Evolutionary conservation across 768 basidiomycete genomes (phyloP).

Genomic region (Fomitopsis pulvina): DNA sequence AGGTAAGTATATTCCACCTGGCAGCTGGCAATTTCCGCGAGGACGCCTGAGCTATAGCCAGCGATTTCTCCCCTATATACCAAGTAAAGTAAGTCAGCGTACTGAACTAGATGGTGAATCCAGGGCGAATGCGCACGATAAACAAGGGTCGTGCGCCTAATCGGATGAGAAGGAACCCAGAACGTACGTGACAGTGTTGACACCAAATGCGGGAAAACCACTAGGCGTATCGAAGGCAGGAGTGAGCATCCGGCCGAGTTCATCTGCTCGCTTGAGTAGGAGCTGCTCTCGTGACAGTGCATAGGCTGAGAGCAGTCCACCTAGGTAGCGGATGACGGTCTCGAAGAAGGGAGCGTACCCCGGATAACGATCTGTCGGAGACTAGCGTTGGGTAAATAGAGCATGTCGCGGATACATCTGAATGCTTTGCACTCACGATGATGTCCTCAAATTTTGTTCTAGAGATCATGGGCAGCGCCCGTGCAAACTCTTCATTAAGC

Average conservation of each 20-base stretch:
- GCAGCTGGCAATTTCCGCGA: constrained; percentile 80
- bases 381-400: neutral
- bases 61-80: constrained; percentile 28
- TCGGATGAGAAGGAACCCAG: neutral
- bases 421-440: constrained; percentile 26
- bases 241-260: constrained; percentile 63
- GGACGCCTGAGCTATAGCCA: constrained; percentile 34
- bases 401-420: neutral
- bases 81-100: neutral
- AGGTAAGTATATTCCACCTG: constrained; percentile 86
- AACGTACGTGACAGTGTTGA: constrained; percentile 56
- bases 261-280: constrained; percentile 61
- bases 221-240: constrained; percentile 64
- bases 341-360: constrained; percentile 61
- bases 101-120: neutral
- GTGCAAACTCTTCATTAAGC: constrained; percentile 58
- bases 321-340: constrained; percentile 86
- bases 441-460: constrained; percentile 41
- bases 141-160: neutral
- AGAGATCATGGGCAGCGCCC: constrained; percentile 50
- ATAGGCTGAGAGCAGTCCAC: constrained; percentile 80
- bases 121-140: neutral
- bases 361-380: constrained; percentile 9
- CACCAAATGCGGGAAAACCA: constrained; percentile 62
- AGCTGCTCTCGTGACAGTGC: constrained; percentile 60